Conservation (phyloP, 1,284 basidiomycete species). For the Papiliotrema nemorosa region DNA sequence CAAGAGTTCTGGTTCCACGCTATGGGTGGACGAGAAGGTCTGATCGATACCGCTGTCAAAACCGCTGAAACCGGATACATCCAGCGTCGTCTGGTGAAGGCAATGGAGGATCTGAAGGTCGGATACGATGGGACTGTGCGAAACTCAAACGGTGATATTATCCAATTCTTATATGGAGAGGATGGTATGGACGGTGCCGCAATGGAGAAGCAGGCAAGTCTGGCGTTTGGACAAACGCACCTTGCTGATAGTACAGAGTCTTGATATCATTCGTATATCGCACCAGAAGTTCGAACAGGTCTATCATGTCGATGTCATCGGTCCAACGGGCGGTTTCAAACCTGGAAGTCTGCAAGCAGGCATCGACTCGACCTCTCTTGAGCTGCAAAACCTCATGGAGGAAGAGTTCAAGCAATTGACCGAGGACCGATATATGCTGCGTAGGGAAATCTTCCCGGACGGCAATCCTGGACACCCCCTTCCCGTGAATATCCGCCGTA, state of each 20-base stretch:
- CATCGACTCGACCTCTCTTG: conserved; percentile 82
- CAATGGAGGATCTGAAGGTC: conserved; percentile 95
- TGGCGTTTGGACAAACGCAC: background rate
- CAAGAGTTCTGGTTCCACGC: conserved; percentile 99
- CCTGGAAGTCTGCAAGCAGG: conserved; percentile 86
- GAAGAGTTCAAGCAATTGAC: conserved; percentile 76
- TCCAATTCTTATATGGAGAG: conserved; percentile 97
- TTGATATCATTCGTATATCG: conserved; percentile 82
- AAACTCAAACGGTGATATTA: conserved; percentile 90
- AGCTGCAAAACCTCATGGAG: conserved; percentile 85
- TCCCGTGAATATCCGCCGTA: conserved; percentile 90
- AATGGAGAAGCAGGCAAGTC: conserved; percentile 78
- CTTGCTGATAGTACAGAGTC: conserved; percentile 50
- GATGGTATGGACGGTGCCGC: conserved; percentile 98
- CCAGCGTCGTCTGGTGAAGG: conserved; percentile 96
- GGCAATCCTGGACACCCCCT: conserved; percentile 69
- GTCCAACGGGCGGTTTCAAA: conserved; percentile 66
- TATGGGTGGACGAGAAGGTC: conserved; percentile 98
- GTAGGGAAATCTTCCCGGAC: conserved; percentile 79
- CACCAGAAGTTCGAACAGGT: conserved; percentile 81
- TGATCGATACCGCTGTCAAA: conserved; percentile 99
- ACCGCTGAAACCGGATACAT: conserved; percentile 99
- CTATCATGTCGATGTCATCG: conserved; percentile 87
- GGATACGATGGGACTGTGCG: conserved; percentile 97
- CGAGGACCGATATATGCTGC: conserved; percentile 71